Evolutionary conservation across 2,329 filamentous ascomycete genomes (phyloP).

Genomic region (Penicillium paneum): DNA sequence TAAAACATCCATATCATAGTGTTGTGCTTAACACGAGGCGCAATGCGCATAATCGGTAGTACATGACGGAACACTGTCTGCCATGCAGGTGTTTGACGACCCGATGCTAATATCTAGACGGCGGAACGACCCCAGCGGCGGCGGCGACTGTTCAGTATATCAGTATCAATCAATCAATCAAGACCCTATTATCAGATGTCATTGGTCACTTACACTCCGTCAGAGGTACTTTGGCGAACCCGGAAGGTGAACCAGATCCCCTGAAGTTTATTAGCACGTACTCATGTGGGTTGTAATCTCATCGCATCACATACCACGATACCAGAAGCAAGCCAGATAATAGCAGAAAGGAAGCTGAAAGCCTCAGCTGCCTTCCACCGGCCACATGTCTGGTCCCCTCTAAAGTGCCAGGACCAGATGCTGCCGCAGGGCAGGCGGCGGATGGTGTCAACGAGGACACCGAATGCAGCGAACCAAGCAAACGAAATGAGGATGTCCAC

Average conservation of each 20-base stretch:
- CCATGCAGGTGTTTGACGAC: background rate
- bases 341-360: constrained; percentile 68
- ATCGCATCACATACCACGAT: constrained; percentile 47
- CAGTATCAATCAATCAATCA: background rate
- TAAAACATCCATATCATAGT: background rate
- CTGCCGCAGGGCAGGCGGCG: constrained; percentile 52
- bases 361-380: constrained; percentile 69
- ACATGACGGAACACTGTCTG: background rate
- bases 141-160: constrained; percentile 1
- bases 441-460: constrained; percentile 60
- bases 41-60: background rate
- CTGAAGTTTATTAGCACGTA: constrained; percentile 18
- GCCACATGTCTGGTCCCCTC: constrained; percentile 54
- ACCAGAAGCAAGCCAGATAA: constrained; percentile 66
- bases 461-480: constrained; percentile 68
- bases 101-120: constrained; percentile 1
- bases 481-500: constrained; percentile 67
- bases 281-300: too few species aligned
- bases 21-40: background rate
- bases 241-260: constrained; percentile 40
- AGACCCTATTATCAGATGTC: background rate
- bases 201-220: constrained; percentile 22
- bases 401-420: constrained; percentile 60
- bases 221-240: constrained; percentile 14
- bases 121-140: constrained; percentile 22